phyloP scores from a whole-genome alignment of 176 grass and related monocot genomes.

The Alloteropsis semialata region DNA sequence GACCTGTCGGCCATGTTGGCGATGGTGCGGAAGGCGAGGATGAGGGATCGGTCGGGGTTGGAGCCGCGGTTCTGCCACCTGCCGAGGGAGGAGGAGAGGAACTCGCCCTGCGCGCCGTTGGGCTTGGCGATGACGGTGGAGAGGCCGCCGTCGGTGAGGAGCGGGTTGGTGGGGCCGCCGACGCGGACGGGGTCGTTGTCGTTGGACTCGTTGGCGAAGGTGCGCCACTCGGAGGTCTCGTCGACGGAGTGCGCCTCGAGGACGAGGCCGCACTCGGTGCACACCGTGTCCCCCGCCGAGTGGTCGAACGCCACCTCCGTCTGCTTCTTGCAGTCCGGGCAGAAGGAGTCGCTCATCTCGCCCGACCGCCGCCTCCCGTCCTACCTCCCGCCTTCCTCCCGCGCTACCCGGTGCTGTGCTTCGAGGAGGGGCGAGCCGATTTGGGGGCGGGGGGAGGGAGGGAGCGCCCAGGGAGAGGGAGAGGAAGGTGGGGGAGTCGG shows the following conservation, averaged over 20 bases:
- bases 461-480: background rate
- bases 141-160: conserved; percentile 75
- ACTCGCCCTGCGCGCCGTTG: conserved; percentile 68
- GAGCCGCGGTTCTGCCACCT: conserved; percentile 76
- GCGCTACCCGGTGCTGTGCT: background rate
- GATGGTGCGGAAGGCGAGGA: conserved; percentile 81
- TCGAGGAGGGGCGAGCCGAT: background rate
- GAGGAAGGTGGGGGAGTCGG: background rate
- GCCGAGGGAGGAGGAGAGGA: conserved; percentile 72
- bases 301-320: conserved; percentile 94
- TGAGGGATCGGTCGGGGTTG: conserved; percentile 80
- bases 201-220: conserved; percentile 88
- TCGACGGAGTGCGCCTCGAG: conserved; percentile 86
- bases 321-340: conserved; percentile 84
- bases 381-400: background rate
- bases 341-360: conserved; percentile 73
- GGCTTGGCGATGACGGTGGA: conserved; percentile 89
- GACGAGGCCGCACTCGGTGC: conserved; percentile 89
- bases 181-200: conserved; percentile 89
- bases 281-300: conserved; percentile 86
- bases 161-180: conserved; percentile 71
- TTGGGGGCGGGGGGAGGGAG: background rate
- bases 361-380: background rate
- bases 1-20: conserved; percentile 89
- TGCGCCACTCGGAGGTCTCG: conserved; percentile 89